Evolutionary conservation across 148 eudicot genomes (phyloP), one percentile per base, ranked within the genome.

Genomic region (Vaccinium vitisidaea): DNA sequence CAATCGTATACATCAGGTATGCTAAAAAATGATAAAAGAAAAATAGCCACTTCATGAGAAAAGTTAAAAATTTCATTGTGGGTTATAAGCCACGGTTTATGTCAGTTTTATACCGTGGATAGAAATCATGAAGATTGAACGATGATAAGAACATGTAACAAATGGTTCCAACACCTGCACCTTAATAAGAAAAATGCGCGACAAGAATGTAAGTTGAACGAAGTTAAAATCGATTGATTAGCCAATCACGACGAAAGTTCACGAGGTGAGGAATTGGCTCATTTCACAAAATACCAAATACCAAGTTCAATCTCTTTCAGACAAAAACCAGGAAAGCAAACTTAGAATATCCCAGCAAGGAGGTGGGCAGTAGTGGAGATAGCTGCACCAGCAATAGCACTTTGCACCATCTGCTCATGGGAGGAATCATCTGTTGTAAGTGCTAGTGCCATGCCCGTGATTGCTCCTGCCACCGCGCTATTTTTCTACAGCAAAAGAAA

Each of bases 341-440:
- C 75, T 80, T 86, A 93, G 85, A 91, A 93, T 79, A 94, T 88
- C 59, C 93, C 96, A 0, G 98, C 63, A 54, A 97, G 98, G 59
- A 97, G 92, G 83, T 93, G 93, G 4, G 98, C 98, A 19, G 99
- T 95, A 21, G 99, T 90, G 58, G 99, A 95, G 77, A 97, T 80
- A 23, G 99, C 99, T 14, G 99, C 99, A 63, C 99, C 98, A 1
- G 98, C 95, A 46, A 95, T 94, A 8, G 99, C 99, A 8, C 93
- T 94, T 59, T 95, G 98, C 92, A 97, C 95, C 16, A 97, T 89
- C 73, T 95, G 98, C 85, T 95, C 98, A 59, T 94, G 99, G 0
- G 95, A 91, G 9, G 92, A 85, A 54, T 89, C 89, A 1, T 94
- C 94, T 0, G 94, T 53, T 13, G 95, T 94, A 82, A 95, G 58